These are phyloP conservation scores for Fusarium sp. DNA, from an alignment of 2,329 filamentous ascomycete genomes.

Conservation along the genomic window DNA sequence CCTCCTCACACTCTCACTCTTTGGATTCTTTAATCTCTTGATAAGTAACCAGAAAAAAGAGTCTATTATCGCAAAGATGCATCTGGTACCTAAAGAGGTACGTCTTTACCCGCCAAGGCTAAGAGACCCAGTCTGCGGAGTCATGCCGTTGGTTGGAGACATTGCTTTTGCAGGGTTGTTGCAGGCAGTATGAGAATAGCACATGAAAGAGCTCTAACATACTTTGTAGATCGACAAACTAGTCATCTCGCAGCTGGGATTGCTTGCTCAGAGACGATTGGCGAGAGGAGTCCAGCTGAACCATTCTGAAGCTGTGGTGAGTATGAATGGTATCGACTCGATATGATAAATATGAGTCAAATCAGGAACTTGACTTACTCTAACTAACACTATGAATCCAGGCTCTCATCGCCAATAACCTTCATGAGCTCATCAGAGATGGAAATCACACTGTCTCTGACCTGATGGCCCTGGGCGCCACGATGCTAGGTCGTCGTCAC, in stretches of 20 bases:
- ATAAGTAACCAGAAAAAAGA: neutral
- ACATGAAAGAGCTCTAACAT: conserved; percentile 14
- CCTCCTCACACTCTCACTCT: neutral
- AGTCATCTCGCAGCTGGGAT: conserved; percentile 86
- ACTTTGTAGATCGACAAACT: conserved; percentile 87
- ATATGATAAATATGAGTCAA: neutral
- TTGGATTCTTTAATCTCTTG: neutral
- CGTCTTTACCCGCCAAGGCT: conserved; percentile 35
- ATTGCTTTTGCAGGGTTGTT: conserved; percentile 32
- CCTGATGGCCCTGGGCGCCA: conserved; percentile 89
- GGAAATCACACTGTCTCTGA: conserved; percentile 90
- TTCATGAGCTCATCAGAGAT: conserved; percentile 98
- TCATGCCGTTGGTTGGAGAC: conserved; percentile 15
- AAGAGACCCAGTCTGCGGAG: conserved; percentile 11
- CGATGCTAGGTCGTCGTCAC: conserved; percentile 92
- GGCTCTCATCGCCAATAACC: conserved; percentile 84
- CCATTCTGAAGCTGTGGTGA: conserved; percentile 84
- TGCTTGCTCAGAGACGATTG: conserved; percentile 85
- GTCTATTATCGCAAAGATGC: conserved; percentile 47
- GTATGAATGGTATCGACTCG: conserved; percentile 16
- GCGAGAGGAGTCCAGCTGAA: conserved; percentile 90
- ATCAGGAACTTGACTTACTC: neutral
- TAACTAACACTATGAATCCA: conserved; percentile 43
- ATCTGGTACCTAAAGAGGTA: conserved; percentile 60
- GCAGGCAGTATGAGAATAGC: neutral